phyloP scores from a whole-genome alignment of 371 early-diverging fungal species.

The Lichtheimia hyalospora region DNA sequence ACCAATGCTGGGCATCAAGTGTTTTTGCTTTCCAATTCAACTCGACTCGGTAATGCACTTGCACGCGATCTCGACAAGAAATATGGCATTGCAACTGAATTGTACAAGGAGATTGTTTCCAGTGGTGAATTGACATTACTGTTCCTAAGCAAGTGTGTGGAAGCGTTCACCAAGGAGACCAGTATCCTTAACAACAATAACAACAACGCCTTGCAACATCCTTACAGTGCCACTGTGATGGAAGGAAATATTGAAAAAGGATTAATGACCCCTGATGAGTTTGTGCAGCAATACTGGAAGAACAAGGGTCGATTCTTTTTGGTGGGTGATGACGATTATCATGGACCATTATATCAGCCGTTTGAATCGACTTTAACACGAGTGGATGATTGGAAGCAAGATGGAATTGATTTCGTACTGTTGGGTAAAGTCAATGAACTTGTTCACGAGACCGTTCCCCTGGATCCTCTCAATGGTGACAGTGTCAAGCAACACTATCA shows the following conservation, averaged over 20 bases:
- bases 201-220: background rate
- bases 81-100: conserved; percentile 21
- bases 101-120: conserved; percentile 35
- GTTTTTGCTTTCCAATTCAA: conserved; percentile 43
- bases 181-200: no score
- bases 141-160: conserved; percentile 22
- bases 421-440: conserved; percentile 21
- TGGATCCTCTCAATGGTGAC: conserved; percentile 25
- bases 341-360: conserved; percentile 33
- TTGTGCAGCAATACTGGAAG: conserved; percentile 23
- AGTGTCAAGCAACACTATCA: conserved; percentile 30
- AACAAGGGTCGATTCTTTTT: conserved; percentile 33
- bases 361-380: conserved; percentile 22
- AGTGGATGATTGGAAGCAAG: conserved; percentile 13
- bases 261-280: conserved; percentile 24
- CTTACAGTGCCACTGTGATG: conserved; percentile 3
- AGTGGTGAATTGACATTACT: conserved; percentile 39
- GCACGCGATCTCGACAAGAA: conserved; percentile 24
- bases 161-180: background rate
- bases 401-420: conserved; percentile 40
- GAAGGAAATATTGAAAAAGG: conserved; percentile 1
- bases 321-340: conserved; percentile 35
- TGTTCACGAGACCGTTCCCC: background rate
- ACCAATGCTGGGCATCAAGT: conserved; percentile 17
- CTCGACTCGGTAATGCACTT: conserved; percentile 32